These are phyloP conservation scores for Przewalskia tangutica DNA, from an alignment of 257 asterid genomes.

Conservation along the genomic window DNA sequence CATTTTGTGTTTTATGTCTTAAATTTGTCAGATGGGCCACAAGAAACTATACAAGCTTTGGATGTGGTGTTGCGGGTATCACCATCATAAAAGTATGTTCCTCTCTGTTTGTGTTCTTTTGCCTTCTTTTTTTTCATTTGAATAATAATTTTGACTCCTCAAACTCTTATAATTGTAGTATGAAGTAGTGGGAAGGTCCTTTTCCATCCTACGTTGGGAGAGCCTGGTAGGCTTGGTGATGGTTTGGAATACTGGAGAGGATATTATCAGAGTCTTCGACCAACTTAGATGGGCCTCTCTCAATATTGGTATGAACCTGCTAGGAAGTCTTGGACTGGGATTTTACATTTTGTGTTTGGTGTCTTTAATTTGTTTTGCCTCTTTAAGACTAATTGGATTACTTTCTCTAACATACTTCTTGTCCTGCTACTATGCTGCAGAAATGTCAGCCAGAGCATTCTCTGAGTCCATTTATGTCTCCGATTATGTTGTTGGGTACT, in stretches of 20 bases:
- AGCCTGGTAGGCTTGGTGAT: slow-evolving; percentile 31
- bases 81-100: slow-evolving; percentile 30
- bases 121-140: neutral
- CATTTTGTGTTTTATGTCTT: too few relatives aligned
- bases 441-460: slow-evolving; percentile 70
- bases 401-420: neutral
- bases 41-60: slow-evolving; percentile 62
- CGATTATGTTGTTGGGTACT: slow-evolving; percentile 20
- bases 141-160: neutral
- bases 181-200: slow-evolving; percentile 65
- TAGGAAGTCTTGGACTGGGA: neutral
- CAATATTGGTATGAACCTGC: slow-evolving; percentile 48
- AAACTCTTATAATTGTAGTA: slow-evolving; percentile 31
- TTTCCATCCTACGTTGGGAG: slow-evolving; percentile 33
- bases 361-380: neutral
- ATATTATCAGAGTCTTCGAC: slow-evolving; percentile 73
- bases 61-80: slow-evolving; percentile 68
- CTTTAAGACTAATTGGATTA: neutral
- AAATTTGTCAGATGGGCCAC: slow-evolving; percentile 50
- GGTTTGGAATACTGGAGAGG: slow-evolving; percentile 75
- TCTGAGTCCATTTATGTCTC: slow-evolving; percentile 43
- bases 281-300: slow-evolving; percentile 86
- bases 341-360: neutral
- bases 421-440: slow-evolving; percentile 28
- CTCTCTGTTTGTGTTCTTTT: neutral